Percentiles rank a stretch among this genome's conserved stretches.
phyloP scores from a whole-genome alignment of 371 early-diverging fungal species.

The Amoeboaphelidium protococcarum region DNA sequence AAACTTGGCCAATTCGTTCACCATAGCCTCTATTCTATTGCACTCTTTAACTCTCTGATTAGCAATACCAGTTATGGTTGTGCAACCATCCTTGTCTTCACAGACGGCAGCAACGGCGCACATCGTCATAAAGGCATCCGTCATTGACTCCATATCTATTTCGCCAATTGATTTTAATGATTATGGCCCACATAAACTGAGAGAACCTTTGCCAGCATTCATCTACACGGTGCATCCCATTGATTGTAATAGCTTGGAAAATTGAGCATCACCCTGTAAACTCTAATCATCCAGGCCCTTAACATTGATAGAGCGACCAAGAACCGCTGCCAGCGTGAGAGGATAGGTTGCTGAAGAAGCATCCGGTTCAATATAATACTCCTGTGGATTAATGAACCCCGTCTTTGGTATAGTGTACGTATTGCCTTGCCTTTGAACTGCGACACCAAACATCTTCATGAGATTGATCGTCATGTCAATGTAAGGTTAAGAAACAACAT shows the following conservation, averaged over 20 bases:
- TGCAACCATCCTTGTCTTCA: slow-evolving; percentile 27
- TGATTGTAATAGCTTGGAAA: slow-evolving; percentile 69
- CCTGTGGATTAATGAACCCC: slow-evolving; percentile 45
- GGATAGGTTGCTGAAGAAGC: slow-evolving; percentile 94
- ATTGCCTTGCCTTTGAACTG: slow-evolving; percentile 36
- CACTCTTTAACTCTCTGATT: slow-evolving; percentile 96
- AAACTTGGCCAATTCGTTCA: slow-evolving; percentile 62
- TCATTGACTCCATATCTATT: slow-evolving; percentile 94
- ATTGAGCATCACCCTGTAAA: slow-evolving; percentile 63
- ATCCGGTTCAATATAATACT: slow-evolving; percentile 78
- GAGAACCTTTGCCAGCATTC: slow-evolving; percentile 59
- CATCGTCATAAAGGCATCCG: slow-evolving; percentile 91
- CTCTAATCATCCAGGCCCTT: slow-evolving; percentile 67
- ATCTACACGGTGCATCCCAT: slow-evolving; percentile 77
- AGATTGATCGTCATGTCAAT: slow-evolving; percentile 80
- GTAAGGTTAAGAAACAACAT: slow-evolving; percentile 87
- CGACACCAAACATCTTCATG: slow-evolving; percentile 77
- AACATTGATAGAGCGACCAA: slow-evolving; percentile 59
- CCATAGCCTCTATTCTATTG: slow-evolving; percentile 87
- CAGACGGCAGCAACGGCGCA: slow-evolving; percentile 68
- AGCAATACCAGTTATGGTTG: slow-evolving; percentile 75
- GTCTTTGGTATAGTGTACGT: slow-evolving; percentile 51
- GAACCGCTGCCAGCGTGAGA: slow-evolving; percentile 86
- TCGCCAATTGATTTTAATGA: slow-evolving; percentile 35
- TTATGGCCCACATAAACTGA: slow-evolving; percentile 55